A percentile compares a stretch with the other conserved stretches of the same genome.
Conservation (phyloP, 2,329 filamentous ascomycete species). For the Botrytis deweyae region DNA sequence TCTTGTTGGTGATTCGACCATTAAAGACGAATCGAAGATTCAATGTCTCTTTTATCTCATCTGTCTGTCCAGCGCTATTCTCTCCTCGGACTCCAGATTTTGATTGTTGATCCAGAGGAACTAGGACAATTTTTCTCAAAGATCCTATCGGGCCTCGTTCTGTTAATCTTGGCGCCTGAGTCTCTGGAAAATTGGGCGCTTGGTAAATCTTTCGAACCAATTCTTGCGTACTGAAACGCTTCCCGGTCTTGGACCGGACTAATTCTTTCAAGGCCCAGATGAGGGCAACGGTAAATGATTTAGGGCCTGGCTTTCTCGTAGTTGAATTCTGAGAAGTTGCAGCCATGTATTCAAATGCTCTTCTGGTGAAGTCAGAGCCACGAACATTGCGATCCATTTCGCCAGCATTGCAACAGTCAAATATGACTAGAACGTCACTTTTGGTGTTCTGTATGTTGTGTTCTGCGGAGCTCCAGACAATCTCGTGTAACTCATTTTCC, state of each 20-base stretch:
- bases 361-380: neutral
- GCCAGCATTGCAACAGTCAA: conserved; percentile 31
- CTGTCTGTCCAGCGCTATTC: neutral
- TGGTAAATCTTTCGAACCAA: conserved; percentile 7
- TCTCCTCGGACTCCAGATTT: neutral
- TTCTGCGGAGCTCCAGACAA: conserved; percentile 11
- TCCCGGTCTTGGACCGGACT: neutral
- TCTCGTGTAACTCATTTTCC: neutral
- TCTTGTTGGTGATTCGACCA: neutral
- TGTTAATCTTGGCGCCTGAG: conserved; percentile 19
- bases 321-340: conserved; percentile 23
- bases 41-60: neutral
- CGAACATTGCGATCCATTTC: conserved; percentile 17
- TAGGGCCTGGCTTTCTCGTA: conserved; percentile 21
- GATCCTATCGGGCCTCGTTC: neutral
- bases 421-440: conserved; percentile 27
- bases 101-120: neutral
- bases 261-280: conserved; percentile 16
- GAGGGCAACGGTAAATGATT: neutral
- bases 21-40: conserved; percentile 5
- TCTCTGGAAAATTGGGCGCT: conserved; percentile 23
- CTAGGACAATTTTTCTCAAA: conserved; percentile 15
- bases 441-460: conserved; percentile 8
- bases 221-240: conserved; percentile 6
- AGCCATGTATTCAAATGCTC: conserved; percentile 29